Evolutionary conservation across 257 asterid genomes (phyloP), one percentile per base, ranked within the genome.

Genomic region (Gardenia jasminoides): DNA sequence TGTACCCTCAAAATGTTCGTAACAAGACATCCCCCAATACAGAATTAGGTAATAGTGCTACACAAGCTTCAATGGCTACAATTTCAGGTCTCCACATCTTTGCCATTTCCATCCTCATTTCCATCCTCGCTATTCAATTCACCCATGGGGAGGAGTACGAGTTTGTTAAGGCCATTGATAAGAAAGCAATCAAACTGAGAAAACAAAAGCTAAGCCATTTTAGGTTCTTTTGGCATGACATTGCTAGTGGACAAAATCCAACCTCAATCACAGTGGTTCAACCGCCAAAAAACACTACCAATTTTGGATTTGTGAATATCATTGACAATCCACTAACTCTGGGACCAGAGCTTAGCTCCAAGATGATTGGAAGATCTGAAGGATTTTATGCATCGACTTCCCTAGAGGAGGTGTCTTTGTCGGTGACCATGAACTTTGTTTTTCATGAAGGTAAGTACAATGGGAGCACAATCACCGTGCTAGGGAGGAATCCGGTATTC

Each of bases 341-440:
- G 1, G 87, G 88, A 43, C 91, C 92, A 47, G 81, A 87, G 0
- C 20, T 88, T 81, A 67, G 84, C 78, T 89, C 95, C 52, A 76
- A 71, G 75, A 44, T 48, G 0, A 88, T 85, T 10, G 95, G 95
- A 46, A 87, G 82, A 74, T 89, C 95, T 20, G 91, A 91, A 67
- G 96, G 96, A 1, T 73, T 91, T 13, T 91, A 91, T 28, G 92
- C 86, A 1, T 4, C 83, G 66, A 90, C 91, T 11, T 85, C 91
- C 0, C 88, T 78, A 75, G 79, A 83, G 31, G 89, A 82, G 15
- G 0, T 85, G 0, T 85, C 82, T 10, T 44, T 90, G 1, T 16
- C 88, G 54, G 87, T 90, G 94, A 81, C 86, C n/a, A 87, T 88
- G 92, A 88, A 88, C 87, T 82, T 90, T 28, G 84, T 70, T 16